Percentiles rank a stretch among this genome's conserved stretches.
phyloP scores from a whole-genome alignment of 176 grass and related monocot species.

The Cenchrus fungigraminus region DNA sequence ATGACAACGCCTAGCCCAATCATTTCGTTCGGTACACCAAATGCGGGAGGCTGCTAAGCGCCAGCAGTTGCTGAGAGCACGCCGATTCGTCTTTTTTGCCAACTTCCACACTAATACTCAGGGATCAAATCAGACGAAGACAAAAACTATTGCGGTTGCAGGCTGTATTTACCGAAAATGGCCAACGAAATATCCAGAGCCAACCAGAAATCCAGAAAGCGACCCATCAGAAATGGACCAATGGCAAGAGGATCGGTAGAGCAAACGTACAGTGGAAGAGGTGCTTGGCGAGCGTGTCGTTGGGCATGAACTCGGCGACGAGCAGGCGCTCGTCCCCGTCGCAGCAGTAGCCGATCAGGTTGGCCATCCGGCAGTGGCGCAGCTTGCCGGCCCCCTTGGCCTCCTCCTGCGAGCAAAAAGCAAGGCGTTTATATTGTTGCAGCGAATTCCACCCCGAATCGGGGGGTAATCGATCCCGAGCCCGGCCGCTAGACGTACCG shows the following conservation, averaged over 20 bases:
- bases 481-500: conserved; percentile 41
- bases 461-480: not conserved
- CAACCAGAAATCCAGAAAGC: conserved; percentile 14
- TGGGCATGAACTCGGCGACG: conserved; percentile 96
- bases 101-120: conserved; percentile 10
- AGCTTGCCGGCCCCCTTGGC: conserved; percentile 87
- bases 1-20: conserved; percentile 31
- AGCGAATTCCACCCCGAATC: conserved; percentile 9
- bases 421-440: not conserved
- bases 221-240: conserved; percentile 2
- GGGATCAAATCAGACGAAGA: not conserved
- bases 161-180: not conserved
- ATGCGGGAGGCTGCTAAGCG: conserved; percentile 28
- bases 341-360: conserved; percentile 99
- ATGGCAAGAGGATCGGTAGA: not conserved
- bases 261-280: conserved; percentile 88
- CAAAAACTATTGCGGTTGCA: not conserved
- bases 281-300: conserved; percentile 97
- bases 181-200: not conserved
- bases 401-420: conserved; percentile 70
- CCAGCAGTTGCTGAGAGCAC: conserved; percentile 37
- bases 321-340: conserved; percentile 97
- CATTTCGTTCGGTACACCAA: conserved; percentile 58
- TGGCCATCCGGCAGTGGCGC: conserved; percentile 73
- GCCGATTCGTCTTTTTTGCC: conserved; percentile 18